These are phyloP conservation scores for Curvularia spicifera DNA, from an alignment of 2,329 filamentous ascomycete genomes.

Conservation along the genomic window DNA sequence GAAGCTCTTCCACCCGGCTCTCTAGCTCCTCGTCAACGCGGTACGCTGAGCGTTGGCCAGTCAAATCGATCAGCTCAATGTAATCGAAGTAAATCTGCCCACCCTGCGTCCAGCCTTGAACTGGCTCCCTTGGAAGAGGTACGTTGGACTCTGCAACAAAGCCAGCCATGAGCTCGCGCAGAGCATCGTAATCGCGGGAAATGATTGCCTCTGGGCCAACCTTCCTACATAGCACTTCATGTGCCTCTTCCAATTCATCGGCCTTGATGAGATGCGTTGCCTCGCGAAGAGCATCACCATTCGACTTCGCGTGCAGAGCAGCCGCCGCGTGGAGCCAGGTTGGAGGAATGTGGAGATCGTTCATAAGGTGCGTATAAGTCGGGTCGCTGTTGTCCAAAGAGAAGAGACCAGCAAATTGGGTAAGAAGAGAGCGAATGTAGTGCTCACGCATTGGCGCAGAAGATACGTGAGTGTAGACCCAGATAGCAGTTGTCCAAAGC, in stretches of 20 bases:
- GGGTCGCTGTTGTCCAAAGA: slow-evolving; percentile 62
- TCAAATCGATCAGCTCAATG: slow-evolving; percentile 57
- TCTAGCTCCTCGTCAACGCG: slow-evolving; percentile 43
- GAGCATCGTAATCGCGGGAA: slow-evolving; percentile 74
- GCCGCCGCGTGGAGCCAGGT: slow-evolving; percentile 88
- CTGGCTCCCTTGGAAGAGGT: slow-evolving; percentile 46
- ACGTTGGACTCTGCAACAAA: slow-evolving; percentile 60
- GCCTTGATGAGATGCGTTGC: slow-evolving; percentile 77
- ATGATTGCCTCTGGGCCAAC: slow-evolving; percentile 86
- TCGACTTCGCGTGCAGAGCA: slow-evolving; percentile 79
- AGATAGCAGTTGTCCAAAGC: slow-evolving; percentile 63
- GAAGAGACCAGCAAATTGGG: slow-evolving; percentile 68
- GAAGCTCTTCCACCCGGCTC: slow-evolving; percentile 35
- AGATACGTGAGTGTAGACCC: slow-evolving; percentile 78
- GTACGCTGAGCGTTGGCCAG: slow-evolving; percentile 35
- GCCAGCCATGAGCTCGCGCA: slow-evolving; percentile 72
- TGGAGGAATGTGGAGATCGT: slow-evolving; percentile 72
- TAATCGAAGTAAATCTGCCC: slow-evolving; percentile 79
- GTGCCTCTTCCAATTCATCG: slow-evolving; percentile 77
- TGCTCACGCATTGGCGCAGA: slow-evolving; percentile 68
- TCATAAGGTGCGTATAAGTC: slow-evolving; percentile 65
- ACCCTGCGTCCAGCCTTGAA: slow-evolving; percentile 77
- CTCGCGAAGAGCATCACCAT: slow-evolving; percentile 66
- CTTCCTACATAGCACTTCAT: slow-evolving; percentile 77
- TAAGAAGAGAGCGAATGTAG: slow-evolving; percentile 70